phyloP scores from a whole-genome alignment of 2,329 filamentous ascomycete species.

The Trichoderma aggressivum region DNA sequence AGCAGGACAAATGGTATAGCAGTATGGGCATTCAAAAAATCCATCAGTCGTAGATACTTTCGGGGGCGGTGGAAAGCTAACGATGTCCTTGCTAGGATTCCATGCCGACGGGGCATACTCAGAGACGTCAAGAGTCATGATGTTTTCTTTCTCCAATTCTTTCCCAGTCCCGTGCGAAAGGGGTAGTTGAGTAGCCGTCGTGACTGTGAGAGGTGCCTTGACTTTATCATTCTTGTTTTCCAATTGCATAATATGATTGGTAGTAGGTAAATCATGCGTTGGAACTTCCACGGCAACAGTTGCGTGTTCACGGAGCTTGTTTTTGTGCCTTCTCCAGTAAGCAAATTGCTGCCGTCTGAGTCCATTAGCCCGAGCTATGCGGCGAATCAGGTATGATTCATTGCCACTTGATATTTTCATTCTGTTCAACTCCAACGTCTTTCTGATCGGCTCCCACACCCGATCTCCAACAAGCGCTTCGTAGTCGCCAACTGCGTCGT shows the following conservation, averaged over 20 bases:
- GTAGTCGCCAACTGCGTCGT: background rate
- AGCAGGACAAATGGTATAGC: slow-evolving; percentile 8
- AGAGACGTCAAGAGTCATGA: background rate
- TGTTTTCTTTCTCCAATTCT: background rate
- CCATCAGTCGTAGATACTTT: background rate
- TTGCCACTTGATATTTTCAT: background rate
- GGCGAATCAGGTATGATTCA: slow-evolving; percentile 1
- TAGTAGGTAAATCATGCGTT: background rate
- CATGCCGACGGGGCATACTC: slow-evolving; percentile 11
- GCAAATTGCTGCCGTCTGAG: slow-evolving; percentile 9
- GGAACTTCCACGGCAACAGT: background rate
- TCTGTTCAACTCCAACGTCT: background rate
- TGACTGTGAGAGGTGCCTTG: background rate
- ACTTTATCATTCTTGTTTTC: background rate
- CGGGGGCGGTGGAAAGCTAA: slow-evolving; percentile 6
- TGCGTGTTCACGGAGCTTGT: slow-evolving; percentile 3
- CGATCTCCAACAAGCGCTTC: background rate
- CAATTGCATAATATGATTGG: background rate
- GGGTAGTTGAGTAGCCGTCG: background rate
- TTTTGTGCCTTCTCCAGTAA: slow-evolving; percentile 11
- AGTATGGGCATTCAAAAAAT: slow-evolving; percentile 16
- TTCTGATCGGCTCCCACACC: slow-evolving; percentile 7
- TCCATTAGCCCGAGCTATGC: slow-evolving; percentile 8
- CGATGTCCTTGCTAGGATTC: slow-evolving; percentile 10
- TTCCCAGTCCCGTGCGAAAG: background rate